Evolutionary conservation across 2,329 filamentous ascomycete genomes (phyloP), one percentile per base, ranked within the genome.

Genomic region (Ophiostoma triangulosporum): DNA sequence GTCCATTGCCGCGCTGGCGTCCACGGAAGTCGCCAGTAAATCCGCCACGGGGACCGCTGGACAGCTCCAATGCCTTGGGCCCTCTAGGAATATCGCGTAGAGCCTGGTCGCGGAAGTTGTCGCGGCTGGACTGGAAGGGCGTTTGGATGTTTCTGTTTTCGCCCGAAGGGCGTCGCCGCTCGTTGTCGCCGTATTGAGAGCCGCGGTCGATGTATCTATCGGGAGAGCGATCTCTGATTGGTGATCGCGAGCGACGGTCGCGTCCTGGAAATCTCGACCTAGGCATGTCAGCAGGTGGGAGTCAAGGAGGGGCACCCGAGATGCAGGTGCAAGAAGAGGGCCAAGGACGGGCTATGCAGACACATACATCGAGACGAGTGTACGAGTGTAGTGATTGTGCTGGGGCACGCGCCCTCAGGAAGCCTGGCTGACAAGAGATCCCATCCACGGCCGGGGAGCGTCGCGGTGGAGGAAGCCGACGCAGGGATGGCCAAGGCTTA

Each of bases 61-160:
- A 77, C 29, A 78, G 70, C 57, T 91, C 86, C 54, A 89, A 71
- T 4, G 86, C 87, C 66, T 90, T 88, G 11, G 89, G 88, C 0
- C 86, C 89, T 54, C 88, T 78, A 3, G 89, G 89, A 2, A 86
- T 83, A 58, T 94, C 87, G 59, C 84, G 76, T 29, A 71, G 65
- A 64, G 75, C 58, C 60, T 74, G 64, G 60, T 81, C 77, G 53
- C 75, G 73, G 57, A 81, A 81, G 12, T 63, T 65, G 59, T 83
- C 79, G 59, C 81, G 74, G 60, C 75, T 77, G 1, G 75, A 67
- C 59, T 76, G 77, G 57, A 86, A 86, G n/a, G 73, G 69, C 27
- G 76, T 73, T 54, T 73, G 72, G 62, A 78, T 81, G 31, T 72
- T 66, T 56, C 78, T 72, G 48, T 70, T 71, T 61, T 83, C 80